Evolutionary conservation across 2,329 filamentous ascomycete genomes (phyloP).

Genomic region (Bipolaris sorokiniana): DNA sequence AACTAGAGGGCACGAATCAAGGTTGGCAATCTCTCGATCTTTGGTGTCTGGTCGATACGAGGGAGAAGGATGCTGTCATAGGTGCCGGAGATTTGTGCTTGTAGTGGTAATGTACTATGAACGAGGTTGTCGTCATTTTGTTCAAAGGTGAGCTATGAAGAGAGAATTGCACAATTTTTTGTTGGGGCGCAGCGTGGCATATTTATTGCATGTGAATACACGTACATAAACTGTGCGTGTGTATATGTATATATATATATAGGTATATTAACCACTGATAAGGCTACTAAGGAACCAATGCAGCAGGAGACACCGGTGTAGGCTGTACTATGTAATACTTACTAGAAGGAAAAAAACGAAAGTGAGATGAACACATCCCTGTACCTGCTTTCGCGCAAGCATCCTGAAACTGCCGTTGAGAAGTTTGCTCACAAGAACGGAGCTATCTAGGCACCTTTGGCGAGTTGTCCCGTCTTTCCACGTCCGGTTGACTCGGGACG

Average conservation of each 20-base stretch:
- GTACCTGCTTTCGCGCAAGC: background rate
- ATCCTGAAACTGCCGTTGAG: constrained; percentile 1
- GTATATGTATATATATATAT: background rate
- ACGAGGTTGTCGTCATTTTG: background rate
- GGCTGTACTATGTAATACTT: too few species aligned
- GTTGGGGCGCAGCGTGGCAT: background rate
- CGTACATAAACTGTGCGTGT: background rate
- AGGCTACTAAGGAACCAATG: background rate
- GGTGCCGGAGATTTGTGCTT: background rate
- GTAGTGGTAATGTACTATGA: background rate
- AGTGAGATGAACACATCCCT: background rate
- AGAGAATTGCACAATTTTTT: background rate
- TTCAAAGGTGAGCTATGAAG: background rate
- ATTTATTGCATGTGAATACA: background rate
- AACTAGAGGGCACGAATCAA: constrained; percentile 32
- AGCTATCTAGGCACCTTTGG: constrained; percentile 6
- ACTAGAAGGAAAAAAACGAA: background rate
- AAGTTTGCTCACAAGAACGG: background rate
- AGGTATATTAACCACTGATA: background rate
- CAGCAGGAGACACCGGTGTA: too few species aligned
- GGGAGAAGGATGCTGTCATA: background rate
- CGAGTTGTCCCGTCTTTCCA: constrained; percentile 7
- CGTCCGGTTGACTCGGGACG: constrained; percentile 11
- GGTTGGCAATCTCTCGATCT: background rate
- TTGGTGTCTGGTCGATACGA: background rate